Evolutionary conservation across 495 filamentous ascomycete species (phyloP).

Genomic region (Penicillium canariense): DNA sequence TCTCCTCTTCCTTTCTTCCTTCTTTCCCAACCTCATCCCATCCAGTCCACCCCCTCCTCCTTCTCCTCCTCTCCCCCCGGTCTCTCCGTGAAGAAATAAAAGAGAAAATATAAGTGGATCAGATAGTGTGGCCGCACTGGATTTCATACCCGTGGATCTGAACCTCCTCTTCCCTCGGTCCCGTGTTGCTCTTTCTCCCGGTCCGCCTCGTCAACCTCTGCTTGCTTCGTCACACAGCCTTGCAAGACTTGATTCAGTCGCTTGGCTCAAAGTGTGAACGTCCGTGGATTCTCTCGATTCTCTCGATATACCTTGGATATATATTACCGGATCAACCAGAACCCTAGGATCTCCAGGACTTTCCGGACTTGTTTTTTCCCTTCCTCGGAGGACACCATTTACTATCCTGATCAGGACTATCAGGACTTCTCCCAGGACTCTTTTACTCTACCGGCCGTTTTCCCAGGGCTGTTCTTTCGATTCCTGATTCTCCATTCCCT

Average conservation of each 20-base stretch:
- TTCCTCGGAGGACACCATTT: slow-evolving; percentile 15
- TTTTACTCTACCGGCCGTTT: slow-evolving; percentile 16
- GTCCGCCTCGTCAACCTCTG: slow-evolving; percentile 3
- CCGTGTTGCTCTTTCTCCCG: not conserved
- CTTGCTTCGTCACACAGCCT: slow-evolving; percentile 10
- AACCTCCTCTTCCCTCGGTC: slow-evolving; percentile 3
- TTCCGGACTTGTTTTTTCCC: slow-evolving; percentile 18
- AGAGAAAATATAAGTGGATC: not conserved
- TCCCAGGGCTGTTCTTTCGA: slow-evolving; percentile 22
- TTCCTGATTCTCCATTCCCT: slow-evolving; percentile 9
- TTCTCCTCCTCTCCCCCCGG: slow-evolving; percentile 7
- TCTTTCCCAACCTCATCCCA: slow-evolving; percentile 1
- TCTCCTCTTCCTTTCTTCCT: slow-evolving; percentile 14
- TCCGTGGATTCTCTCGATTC: slow-evolving; percentile 5
- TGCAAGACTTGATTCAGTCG: slow-evolving; percentile 22
- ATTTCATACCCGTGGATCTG: slow-evolving; percentile 11
- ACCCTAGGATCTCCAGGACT: slow-evolving; percentile 16
- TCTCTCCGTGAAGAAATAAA: not conserved
- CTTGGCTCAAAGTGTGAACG: slow-evolving; percentile 2
- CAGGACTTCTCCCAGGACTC: slow-evolving; percentile 1
- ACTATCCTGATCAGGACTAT: slow-evolving; percentile 21
- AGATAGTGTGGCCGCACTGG: slow-evolving; percentile 23
- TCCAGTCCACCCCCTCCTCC: slow-evolving; percentile 9
- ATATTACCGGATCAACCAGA: slow-evolving; percentile 18
- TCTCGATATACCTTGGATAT: slow-evolving; percentile 17